Conservation (phyloP, 2,329 filamentous ascomycete species). For the Cladosporium sp. region DNA sequence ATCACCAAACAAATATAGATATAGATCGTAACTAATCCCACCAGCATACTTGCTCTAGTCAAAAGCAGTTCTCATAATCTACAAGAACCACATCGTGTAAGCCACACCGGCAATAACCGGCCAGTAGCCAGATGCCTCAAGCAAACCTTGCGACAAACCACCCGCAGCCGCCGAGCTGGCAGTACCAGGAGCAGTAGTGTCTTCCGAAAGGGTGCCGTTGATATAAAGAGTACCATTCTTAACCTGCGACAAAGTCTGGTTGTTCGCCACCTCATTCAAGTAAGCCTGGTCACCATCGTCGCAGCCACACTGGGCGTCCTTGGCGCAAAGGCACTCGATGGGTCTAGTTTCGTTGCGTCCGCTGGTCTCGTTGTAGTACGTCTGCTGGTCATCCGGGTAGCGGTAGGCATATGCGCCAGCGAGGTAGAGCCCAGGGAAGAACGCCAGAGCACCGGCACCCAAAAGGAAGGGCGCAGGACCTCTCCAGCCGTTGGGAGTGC, state of each 20-base stretch:
- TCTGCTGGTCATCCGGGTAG: constrained; percentile 59
- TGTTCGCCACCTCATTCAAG: constrained; percentile 55
- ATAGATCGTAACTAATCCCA: neutral
- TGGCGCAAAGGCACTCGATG: constrained; percentile 59
- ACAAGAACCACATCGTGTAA: constrained; percentile 32
- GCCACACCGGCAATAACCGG: constrained; percentile 35
- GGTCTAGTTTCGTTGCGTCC: constrained; percentile 55
- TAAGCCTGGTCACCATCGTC: constrained; percentile 60
- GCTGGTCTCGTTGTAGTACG: constrained; percentile 45
- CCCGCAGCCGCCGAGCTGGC: constrained; percentile 26
- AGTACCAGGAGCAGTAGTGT: constrained; percentile 38
- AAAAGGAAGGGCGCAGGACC: constrained; percentile 53
- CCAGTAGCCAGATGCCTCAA: constrained; percentile 36
- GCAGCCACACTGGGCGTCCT: constrained; percentile 59
- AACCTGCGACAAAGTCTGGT: constrained; percentile 60
- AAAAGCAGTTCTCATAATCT: neutral
- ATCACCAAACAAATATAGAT: neutral
- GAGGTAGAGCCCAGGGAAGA: constrained; percentile 64
- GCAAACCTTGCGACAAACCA: constrained; percentile 17
- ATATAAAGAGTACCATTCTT: constrained; percentile 65
- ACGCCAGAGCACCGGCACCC: constrained; percentile 44
- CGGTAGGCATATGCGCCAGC: constrained; percentile 59
- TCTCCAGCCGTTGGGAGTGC: constrained; percentile 11
- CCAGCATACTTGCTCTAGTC: neutral
- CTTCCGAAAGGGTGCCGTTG: constrained; percentile 66